Percentiles rank a stretch among this genome's conserved stretches.
Evolutionary conservation across 441 rosid species (phyloP).

Genomic region (Cnidoscolus chayamansa): DNA sequence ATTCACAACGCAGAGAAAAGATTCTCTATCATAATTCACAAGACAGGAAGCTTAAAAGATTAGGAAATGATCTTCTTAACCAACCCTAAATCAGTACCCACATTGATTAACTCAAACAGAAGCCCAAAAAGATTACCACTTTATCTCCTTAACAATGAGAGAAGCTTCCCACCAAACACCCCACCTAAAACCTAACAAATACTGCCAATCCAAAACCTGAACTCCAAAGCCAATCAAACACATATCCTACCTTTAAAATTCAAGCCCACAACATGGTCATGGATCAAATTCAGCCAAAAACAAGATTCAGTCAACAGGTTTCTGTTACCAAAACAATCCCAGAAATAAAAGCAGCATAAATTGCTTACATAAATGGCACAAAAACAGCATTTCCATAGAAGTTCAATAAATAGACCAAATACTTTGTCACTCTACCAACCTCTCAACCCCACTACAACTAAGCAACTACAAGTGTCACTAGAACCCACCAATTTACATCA

Average conservation of each 20-base stretch:
- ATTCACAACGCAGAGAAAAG: no score
- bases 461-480: not conserved
- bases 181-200: not conserved
- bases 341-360: not conserved
- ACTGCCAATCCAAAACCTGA: not conserved
- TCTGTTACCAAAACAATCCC: not conserved
- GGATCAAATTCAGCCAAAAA: not conserved
- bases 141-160: not conserved
- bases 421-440: not conserved
- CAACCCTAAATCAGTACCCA: not conserved
- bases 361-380: not conserved
- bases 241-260: not conserved
- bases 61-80: not conserved
- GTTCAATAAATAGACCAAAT: not conserved
- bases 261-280: not conserved
- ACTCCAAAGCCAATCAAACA: not conserved
- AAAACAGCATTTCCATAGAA: not conserved
- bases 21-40: not conserved
- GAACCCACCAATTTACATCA: not conserved
- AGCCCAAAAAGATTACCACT: not conserved
- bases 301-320: not conserved
- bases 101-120: not conserved
- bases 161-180: not conserved
- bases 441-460: not conserved
- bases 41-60: not conserved